phyloP scores from a whole-genome alignment of 2,329 filamentous ascomycete species.

The Aspergillus sp. region DNA sequence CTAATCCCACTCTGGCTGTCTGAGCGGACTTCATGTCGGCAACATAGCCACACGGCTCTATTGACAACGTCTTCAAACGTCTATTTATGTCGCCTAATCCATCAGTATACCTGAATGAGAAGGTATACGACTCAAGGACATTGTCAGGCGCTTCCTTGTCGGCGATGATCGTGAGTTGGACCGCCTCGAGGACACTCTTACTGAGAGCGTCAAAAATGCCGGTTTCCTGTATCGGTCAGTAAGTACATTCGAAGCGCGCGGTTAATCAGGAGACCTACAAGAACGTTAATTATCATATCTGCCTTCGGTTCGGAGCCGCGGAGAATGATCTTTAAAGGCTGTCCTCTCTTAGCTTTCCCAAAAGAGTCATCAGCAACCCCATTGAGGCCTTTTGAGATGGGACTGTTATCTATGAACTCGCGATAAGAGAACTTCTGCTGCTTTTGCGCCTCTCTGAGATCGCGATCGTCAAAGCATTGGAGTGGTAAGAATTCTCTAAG shows the following conservation, averaged over 20 bases:
- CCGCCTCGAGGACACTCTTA: conserved; percentile 41
- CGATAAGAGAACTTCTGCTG: conserved; percentile 28
- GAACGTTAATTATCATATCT: conserved; percentile 47
- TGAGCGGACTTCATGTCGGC: conserved; percentile 38
- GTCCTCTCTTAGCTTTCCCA: conserved; percentile 25
- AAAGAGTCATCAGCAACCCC: conserved; percentile 13
- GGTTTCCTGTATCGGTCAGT: conserved; percentile 45
- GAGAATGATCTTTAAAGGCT: conserved; percentile 42
- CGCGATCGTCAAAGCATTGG: conserved; percentile 34
- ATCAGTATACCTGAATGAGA: conserved; percentile 47
- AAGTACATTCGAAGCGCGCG: not conserved
- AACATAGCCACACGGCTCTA: conserved; percentile 29
- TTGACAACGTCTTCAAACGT: conserved; percentile 28
- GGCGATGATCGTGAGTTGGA: conserved; percentile 50
- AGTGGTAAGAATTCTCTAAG: conserved; percentile 37
- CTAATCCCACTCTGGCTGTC: conserved; percentile 43
- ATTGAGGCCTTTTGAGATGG: conserved; percentile 5
- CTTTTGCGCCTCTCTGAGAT: conserved; percentile 27
- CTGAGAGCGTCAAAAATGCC: conserved; percentile 50
- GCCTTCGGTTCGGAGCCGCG: conserved; percentile 41
- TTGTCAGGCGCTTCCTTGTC: conserved; percentile 36
- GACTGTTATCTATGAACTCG: conserved; percentile 26
- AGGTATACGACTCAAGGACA: conserved; percentile 53
- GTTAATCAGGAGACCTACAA: conserved; percentile 38
- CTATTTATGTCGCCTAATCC: conserved; percentile 29